Evolutionary conservation across 768 basidiomycete species (phyloP), one percentile per base, ranked within the genome.

Genomic region (Suillus weaverae): DNA sequence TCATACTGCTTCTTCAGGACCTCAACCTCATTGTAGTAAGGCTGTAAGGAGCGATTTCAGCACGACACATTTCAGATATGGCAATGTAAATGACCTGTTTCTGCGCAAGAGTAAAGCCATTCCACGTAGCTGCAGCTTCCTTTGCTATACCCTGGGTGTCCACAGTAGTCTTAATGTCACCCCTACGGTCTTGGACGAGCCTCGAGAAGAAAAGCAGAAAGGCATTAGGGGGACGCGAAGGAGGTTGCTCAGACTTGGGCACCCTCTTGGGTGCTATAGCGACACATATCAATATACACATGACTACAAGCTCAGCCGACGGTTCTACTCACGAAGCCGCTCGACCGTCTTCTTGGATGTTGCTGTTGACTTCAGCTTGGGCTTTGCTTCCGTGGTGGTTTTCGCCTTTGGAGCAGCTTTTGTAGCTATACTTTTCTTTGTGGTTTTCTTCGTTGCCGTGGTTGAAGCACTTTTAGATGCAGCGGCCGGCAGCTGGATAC

Each of bases 101-200:
- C 63, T 82, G 77, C 4, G 62, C 67, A 13, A 68, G 69, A 5
- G 79, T 65, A n/a, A 81, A 65, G 5, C 55, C 64, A 0, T 55
- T 71, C 82, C 81, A 83, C 4, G 64, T 60, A 41, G 63, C 65
- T 11, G 64, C 66, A 8, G 74, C 71, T 22, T 72, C 64, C 63
- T 63, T 76, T 16, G 71, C n/a, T 2, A 68, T 2, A 13, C 61
- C 64, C 7, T 62, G 62, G 1, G 11, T 43, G 0, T 64, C 65
- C 11, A 32, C 20, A 0, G 51, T 4, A 32, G n/a, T 30, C 50
- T 51, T 61, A 0, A 67, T 4, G 0, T 62, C 44, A 6, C 30
- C 30, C n/a, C 55, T 10, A 53, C 39, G 14, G 44, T 9, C 51
- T 30, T 68, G 68, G 44, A 70, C 0, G 30, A 66, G 68, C n/a